Evolutionary conservation across 257 asterid genomes (phyloP), one percentile per base, ranked within the genome.

Genomic region (Solanum dulcamara): DNA sequence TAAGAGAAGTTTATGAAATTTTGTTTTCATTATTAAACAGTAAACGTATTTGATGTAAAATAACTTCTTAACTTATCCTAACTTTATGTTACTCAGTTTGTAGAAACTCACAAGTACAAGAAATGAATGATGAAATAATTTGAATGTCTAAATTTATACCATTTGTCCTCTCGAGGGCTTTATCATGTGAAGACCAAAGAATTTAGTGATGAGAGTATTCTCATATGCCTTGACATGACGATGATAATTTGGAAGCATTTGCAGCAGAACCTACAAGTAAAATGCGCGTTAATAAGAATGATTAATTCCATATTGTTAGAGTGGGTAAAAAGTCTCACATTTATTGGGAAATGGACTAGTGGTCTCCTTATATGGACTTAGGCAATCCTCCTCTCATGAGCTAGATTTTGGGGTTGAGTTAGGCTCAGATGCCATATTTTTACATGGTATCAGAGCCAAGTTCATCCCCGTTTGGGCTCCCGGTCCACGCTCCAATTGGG

Each of bases 171-270:
- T 93, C 12, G 93, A 91, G 80, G 98, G 94, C 90, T 92, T 93
- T 90, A 96, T 95, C 93, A 97, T 91, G 94, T 97, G 98, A 87
- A 97, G 98, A 83, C 99, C 97, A 84, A 97, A 96, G 90, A 97
- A 97, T 88, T 97, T 97, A 40, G 98, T 94, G 74, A 97, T 90
- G 50, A 96, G 96, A 75, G 99, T 97, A 90, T 97, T 97, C 10
- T 95, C 99, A 64, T 94, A 88, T 87, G 84, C 87, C 84, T 90
- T 91, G 86, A 97, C 99, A 67, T 97, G 99, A 66, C 81, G 86
- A 86, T 94, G 96, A 89, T 97, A 97, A 86, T 94, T 90, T 77
- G 98, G 98, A 84, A 97, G 98, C 99, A 97, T 94, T 87, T 92
- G 91, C 88, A 93, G 91, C 84, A 97, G 92, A 85, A 97, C 99